Base-by-base conservation (phyloP, 495 filamentous ascomycete species). In the Trypethelium eluteriae region DNA sequence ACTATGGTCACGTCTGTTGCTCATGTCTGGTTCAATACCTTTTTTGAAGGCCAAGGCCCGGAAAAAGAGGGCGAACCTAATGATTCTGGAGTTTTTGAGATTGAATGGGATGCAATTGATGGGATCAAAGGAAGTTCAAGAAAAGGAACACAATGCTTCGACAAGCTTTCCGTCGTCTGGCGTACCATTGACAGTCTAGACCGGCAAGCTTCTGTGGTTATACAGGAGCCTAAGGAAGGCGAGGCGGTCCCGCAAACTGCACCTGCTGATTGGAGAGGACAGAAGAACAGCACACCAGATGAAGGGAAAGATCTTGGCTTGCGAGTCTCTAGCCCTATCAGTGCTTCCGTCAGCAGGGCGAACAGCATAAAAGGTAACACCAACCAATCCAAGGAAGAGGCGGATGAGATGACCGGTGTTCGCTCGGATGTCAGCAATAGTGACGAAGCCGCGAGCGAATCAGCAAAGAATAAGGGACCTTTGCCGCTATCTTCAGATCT, bases 21-120 rank as follows among this genome's bases (percentile, higher is more conserved):
- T 1, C 92, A 97, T 67, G 89, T 96, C 39, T 98, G 94, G 94
- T 96, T 96, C 78, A 98, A 98, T 72, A 78, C 88, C 2, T 97
- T 87, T 77, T 97, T 97, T 68, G 94, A 98, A 77, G 92, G 92
- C 12, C 83, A 86, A 68, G 85, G 86, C 0, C 81, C 89, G 16
- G 85, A 92, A 69, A 78, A 73, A 79, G 81, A 83, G 56, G 87
- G 87, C 9, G 81, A 83, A 67, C 74, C 78, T 39, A 75, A 78
- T 57, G 72, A 76, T 36, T 76, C 74, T 12, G 86, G 86, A 36
- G 81, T 87, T 34, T 88, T 89, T 71, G 84, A 87, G 64, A 83
- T 82, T 9, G 77, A 80, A 2, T 90, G 86, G 86, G 85, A 88
- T 3, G 80, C 76, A 0, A 83, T 90, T 78, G 87, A 90, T 71